Base-by-base conservation (phyloP, 1,139 yeast genomes). In the Komagataea norvegica region DNA sequence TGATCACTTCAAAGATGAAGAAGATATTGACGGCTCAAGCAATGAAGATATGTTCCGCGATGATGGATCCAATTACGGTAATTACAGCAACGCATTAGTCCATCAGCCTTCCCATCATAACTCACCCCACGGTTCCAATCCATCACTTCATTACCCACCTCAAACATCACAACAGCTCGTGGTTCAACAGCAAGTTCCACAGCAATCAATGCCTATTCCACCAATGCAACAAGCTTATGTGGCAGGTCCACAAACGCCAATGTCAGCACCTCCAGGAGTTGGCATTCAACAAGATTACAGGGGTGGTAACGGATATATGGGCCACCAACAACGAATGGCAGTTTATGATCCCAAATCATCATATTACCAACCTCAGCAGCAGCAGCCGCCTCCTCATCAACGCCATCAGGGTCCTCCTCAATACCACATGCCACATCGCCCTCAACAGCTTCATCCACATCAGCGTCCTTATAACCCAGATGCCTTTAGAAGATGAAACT, bases 381-480 rank as follows among this genome's bases (percentile, higher is more conserved):
- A 17, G 8, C 31, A 28, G 18, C 17, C 8, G 6, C 31, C 14
- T 17, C 31, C 21, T 6, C 31, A 28, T 17, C 19, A 14, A 16
- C 19, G 2, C 6, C 9, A 16, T 9, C 19, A 18, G 16, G 23
- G 13, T 4, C 27, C 27, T 2, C 14, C 14, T 23, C 7, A 23
- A 23, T 11, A 13, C 15, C 27, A 13, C 27, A 25, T n/a, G 27
- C 27, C 15, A 11, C 15, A n/a, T 25, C 27, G 6, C 15, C 27
- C 13, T 25, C 27, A 13, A 25, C 13, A 4, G 15, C 27, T n/a
- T 25, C 17, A 11, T 6, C 16, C 16, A 16, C 27, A 25, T 14
- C 13, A 6, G 27, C 27, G 20, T 37, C 40, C 7, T 14, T 19
- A n/a, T n/a, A n/a, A n/a, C n/a, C n/a, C n/a, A n/a, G n/a, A n/a